These are phyloP conservation scores for Gossypium armourianum DNA, from an alignment of 441 rosid genomes.

Conservation along the genomic window DNA sequence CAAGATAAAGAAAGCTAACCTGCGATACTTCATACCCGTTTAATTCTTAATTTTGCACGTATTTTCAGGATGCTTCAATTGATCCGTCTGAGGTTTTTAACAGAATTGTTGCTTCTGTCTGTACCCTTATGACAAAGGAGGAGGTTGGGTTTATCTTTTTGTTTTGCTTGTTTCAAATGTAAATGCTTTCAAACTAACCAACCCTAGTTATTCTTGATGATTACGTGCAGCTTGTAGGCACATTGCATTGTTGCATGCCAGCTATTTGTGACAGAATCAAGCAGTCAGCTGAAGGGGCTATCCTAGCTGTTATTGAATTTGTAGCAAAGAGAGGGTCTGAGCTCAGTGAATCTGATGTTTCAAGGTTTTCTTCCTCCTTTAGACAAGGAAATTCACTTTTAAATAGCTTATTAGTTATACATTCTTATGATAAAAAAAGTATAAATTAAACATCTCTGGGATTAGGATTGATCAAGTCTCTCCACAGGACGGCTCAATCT, in stretches of 20 bases:
- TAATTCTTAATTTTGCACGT: not conserved
- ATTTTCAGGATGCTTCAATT: conserved; percentile 88
- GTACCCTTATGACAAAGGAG: conserved; percentile 54
- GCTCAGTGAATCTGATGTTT: conserved; percentile 61
- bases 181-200: not conserved
- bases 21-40: not conserved
- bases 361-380: conserved; percentile 38
- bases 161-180: conserved; percentile 7
- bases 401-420: not conserved
- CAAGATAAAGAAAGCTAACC: not conserved
- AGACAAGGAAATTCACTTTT: conserved; percentile 5
- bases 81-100: conserved; percentile 96
- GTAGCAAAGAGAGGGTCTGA: conserved; percentile 69
- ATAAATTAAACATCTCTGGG: not conserved
- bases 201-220: conserved; percentile 19
- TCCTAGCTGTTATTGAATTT: conserved; percentile 85
- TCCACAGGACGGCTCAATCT: conserved; percentile 79
- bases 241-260: conserved; percentile 57
- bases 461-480: conserved; percentile 3
- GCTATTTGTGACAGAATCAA: conserved; percentile 79
- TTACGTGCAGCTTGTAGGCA: conserved; percentile 68
- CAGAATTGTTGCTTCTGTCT: conserved; percentile 76
- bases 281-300: conserved; percentile 90
- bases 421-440: not conserved
- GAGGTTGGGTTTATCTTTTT: conserved; percentile 46